Base-by-base conservation (phyloP, 2,329 filamentous ascomycete genomes). In the Cercospora berteroae region DNA sequence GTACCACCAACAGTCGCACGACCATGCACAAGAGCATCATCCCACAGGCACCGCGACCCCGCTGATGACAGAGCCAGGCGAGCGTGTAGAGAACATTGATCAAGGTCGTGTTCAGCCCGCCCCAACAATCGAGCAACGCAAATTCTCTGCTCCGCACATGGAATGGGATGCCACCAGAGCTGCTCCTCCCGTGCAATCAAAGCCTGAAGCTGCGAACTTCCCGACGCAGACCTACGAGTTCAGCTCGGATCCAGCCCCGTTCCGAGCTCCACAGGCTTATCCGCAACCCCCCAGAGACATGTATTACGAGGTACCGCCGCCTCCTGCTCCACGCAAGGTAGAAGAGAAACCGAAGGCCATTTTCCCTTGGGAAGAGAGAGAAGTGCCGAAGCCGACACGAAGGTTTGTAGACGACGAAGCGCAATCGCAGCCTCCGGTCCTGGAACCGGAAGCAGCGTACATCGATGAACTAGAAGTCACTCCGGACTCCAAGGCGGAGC, bases 361-460 rank as follows among this genome's bases (percentile, higher is more conserved):
- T 59, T 99, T 99, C 78, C 95, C 95, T 0, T 99, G 95, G 95
- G 95, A 99, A 79, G 81, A 80, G 50, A 82, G 89, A 69, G 82
- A 89, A 66, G 87, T 86, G 69, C 85, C 89, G 12, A 87, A 83
- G 73, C 81, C 88, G 9, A 87, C 86, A 12, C 87, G 92, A 71
- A 84, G 89, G 12, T 95, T 94, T 74, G 80, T 83, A 57, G 87
- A 89, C 67, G 86, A 89, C 67, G 72, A 72, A 58, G 67, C 68
- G 13, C 66, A 67, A 8, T 69, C 70, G n/a, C 68, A 69, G 58
- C 66, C 67, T 7, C 67, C 70, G 10, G 65, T 58, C 39, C 66
- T 69, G n/a, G 72, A 72, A 36, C 55, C 66, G 29, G 70, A 73
- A 44, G 48, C 70, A 18, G 52, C 67, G 10, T 71, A 69, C 36